phyloP scores from a whole-genome alignment of 192 early-diverging fungal genomes.

The Umbelopsis vinacea region DNA sequence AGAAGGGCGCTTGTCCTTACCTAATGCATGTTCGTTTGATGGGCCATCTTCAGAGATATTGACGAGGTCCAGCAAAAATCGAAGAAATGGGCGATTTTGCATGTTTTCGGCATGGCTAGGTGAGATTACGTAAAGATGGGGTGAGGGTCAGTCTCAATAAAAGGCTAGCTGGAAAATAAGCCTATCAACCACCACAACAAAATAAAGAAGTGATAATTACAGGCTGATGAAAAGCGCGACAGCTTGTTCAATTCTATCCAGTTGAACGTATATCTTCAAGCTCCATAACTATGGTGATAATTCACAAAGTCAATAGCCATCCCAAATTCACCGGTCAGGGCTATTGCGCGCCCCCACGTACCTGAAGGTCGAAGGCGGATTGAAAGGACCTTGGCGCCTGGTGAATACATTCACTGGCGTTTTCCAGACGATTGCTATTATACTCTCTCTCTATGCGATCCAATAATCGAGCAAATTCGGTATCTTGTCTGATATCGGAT shows the following conservation, averaged over 20 bases:
- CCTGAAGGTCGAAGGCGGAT: constrained; percentile 6
- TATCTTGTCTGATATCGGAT: constrained; percentile 18
- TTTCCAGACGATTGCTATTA: background rate
- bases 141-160: too few species aligned
- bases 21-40: background rate
- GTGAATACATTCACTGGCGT: background rate
- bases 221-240: constrained; percentile 11
- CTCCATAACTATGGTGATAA: background rate
- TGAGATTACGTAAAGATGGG: background rate
- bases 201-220: background rate
- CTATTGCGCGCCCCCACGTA: background rate
- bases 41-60: background rate
- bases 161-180: too few species aligned
- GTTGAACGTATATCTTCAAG: background rate
- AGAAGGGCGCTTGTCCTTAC: background rate
- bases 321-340: background rate
- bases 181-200: too few species aligned
- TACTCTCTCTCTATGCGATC: background rate
- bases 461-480: constrained; percentile 16
- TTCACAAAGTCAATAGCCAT: background rate
- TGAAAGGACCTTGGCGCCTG: background rate
- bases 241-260: background rate
- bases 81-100: background rate
- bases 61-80: background rate
- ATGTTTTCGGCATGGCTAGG: constrained; percentile 8